Percentiles rank a stretch among this genome's conserved stretches.
phyloP scores from a whole-genome alignment of 164 flowering plant species.

The Cinnamomum micranthum region DNA sequence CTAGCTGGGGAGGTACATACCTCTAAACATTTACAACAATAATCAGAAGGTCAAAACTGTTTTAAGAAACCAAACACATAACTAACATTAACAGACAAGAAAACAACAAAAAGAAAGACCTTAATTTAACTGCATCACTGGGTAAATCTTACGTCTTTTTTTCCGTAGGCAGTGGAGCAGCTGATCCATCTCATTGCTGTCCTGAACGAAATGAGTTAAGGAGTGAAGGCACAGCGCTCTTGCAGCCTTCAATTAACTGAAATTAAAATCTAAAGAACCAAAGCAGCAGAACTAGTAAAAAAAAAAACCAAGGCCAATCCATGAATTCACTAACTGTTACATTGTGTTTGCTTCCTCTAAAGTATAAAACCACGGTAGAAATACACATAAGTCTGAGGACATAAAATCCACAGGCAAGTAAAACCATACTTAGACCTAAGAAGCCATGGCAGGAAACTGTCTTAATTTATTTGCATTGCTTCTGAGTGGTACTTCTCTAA shows the following conservation, averaged over 20 bases:
- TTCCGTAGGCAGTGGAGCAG: background rate
- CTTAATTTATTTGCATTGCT: slow-evolving; percentile 53
- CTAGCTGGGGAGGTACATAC: too few species aligned
- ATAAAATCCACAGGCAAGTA: slow-evolving; percentile 7
- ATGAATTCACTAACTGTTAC: background rate
- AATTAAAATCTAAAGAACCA: background rate
- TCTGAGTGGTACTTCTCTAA: slow-evolving; percentile 60
- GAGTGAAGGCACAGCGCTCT: background rate
- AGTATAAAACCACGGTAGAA: background rate
- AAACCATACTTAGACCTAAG: background rate
- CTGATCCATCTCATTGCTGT: background rate
- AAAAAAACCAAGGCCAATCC: background rate
- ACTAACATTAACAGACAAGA: too few species aligned
- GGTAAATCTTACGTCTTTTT: too few species aligned
- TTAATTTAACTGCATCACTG: too few species aligned
- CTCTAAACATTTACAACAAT: too few species aligned
- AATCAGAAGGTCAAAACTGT: too few species aligned
- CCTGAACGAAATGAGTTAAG: background rate
- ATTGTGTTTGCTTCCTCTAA: background rate
- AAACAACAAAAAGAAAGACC: too few species aligned
- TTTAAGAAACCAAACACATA: too few species aligned
- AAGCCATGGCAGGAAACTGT: background rate
- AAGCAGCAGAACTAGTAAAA: background rate
- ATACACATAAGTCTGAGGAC: slow-evolving; percentile 1
- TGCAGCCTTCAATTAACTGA: background rate